Evolutionary conservation across 768 basidiomycete species (phyloP), one percentile per base, ranked within the genome.

Genomic region (Auriscalpium orientale): DNA sequence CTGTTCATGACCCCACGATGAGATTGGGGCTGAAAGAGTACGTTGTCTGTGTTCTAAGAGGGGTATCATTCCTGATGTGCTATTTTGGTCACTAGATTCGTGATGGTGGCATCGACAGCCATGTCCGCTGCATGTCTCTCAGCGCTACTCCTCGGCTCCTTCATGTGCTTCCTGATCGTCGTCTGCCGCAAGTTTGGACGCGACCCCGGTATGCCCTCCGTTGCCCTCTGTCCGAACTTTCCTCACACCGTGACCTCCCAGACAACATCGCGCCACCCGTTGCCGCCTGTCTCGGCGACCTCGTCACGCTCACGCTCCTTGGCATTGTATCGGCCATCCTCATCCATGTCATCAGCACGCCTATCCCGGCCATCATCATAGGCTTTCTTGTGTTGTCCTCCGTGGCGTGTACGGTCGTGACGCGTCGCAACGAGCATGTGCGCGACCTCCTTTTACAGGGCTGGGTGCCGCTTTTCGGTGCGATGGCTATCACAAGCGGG

Each of bases 201-300:
- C 44, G 88, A 99, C 70, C 97, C 97, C 54, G 95, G 93, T 86
- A 64, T 47, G 76, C 2, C 10, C 18, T 4, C 49, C 18, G 33
- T 10, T n/a, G 34, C n/a, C 44, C 11, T 37, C 22, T 20, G 22
- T 16, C 22, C 36, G 36, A 16, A 48, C 15, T 38, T 35, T 4
- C 28, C 55, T 55, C 16, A 51, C 16, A 64, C 51, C 40, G 20
- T 10, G 3, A 7, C 11, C 35, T 13, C 46, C 8, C 65, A 92
- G 94, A 97, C 67, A 99, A 99, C 68, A 95, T 98, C 61, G 89
- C 95, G 1, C 91, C 97, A 0, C 94, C 97, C 0, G 78, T 98
- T 9, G 97, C 97, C 0, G 83, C 92, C 3, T 92, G 91, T 63
- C 78, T 98, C 2, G 95, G 97, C 5, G 97, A 98, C 65, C 78